Evolutionary conservation across 345 rosid species (phyloP), one percentile per base, ranked within the genome.

Genomic region (Jatropha curcas): DNA sequence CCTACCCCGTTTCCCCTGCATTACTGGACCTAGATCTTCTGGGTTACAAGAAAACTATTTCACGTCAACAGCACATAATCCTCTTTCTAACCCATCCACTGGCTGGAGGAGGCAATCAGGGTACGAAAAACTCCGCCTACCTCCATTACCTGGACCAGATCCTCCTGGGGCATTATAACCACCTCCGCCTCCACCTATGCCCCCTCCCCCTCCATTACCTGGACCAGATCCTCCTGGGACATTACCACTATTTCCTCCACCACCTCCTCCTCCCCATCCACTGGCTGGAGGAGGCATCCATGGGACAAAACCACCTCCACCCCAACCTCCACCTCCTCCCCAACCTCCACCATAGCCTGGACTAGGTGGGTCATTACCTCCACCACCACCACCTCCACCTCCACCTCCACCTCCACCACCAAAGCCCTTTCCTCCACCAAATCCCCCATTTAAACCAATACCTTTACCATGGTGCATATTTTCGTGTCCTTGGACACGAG

Each of bases 331-430:
- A 1, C 4, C 34, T 8, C 62, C 27, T 11, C 13, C 33, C 6
- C 33, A 31, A 25, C 28, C 10, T 3, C 33, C 31, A 4, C 60
- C 25, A 9, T n/a, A 10, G 4, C 60, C 34, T 14, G 53, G 7
- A 3, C 19, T 19, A 12, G 16, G 1, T 46, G 5, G 51, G 35
- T 7, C 17, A 7, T 28, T 11, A 58, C 2, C 19, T 1, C 35
- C 35, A 2, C 28, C 7, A 30, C 63, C 63, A 5, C 20, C 30
- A 0, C 48, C 67, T 20, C 45, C 46, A 8, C 46, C n/a, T n/a
- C 48, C 67, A 4, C 48, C 74, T 17, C 84, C 84, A 53, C 7
- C 4, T 2, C 78, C 74, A 46, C 8, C 35, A 4, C 74, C 77
- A 7, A 13, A 22, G 3, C 74, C 82, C 16, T 27, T 30, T 7